Evolutionary conservation across 805 yeast genomes (phyloP).

Genomic region (Zygosaccharomyces gambellarensis): DNA sequence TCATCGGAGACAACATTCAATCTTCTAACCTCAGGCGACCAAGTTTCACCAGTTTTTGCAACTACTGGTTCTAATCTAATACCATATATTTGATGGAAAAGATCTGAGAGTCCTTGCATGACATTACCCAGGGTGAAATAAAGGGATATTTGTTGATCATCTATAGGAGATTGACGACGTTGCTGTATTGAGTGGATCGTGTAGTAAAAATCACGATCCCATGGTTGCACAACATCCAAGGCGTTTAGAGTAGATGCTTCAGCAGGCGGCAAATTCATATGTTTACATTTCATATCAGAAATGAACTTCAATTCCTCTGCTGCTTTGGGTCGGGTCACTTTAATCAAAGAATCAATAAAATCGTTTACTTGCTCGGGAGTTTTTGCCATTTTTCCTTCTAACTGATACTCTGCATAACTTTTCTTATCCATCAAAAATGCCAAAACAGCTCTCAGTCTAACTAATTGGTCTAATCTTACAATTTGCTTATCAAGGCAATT

Average conservation of each 20-base stretch:
- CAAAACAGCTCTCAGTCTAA: conserved; percentile 61
- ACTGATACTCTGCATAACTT: conserved; percentile 73
- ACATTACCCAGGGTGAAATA: conserved; percentile 84
- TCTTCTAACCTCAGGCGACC: conserved; percentile 83
- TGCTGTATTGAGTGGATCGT: conserved; percentile 30
- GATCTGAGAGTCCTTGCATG: conserved; percentile 70
- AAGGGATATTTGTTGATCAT: conserved; percentile 49
- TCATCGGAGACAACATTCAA: conserved; percentile 66
- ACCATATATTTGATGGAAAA: conserved; percentile 71
- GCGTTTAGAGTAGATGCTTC: conserved; percentile 38
- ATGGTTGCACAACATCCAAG: conserved; percentile 57
- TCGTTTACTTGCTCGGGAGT: conserved; percentile 68
- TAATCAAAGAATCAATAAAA: conserved; percentile 59
- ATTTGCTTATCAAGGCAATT: conserved; percentile 62
- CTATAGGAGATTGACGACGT: conserved; percentile 32
- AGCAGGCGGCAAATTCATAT: conserved; percentile 14
- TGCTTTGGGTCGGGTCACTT: conserved; percentile 49
- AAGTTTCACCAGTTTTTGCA: conserved; percentile 68
- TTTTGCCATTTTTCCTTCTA: conserved; percentile 87
- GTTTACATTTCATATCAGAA: conserved; percentile 36
- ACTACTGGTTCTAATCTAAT: conserved; percentile 65
- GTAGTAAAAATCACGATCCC: conserved; percentile 80
- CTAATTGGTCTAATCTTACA: conserved; percentile 48
- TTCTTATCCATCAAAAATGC: conserved; percentile 68
- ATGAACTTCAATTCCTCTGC: conserved; percentile 51